Evolutionary conservation across 108 stramenopile genomes (phyloP).

Genomic region (Fragilariopsis cylindrus): DNA sequence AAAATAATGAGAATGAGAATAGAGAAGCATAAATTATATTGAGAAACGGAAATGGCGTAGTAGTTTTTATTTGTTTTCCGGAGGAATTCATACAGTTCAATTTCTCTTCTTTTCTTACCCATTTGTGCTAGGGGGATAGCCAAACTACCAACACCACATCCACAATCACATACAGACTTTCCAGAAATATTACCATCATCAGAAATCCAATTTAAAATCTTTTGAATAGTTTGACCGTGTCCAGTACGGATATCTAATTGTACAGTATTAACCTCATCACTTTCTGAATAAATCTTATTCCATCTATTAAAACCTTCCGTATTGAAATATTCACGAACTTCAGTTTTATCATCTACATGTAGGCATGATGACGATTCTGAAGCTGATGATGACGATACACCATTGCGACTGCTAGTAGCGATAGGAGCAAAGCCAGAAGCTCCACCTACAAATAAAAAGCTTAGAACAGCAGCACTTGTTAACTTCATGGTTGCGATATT

Average conservation of each 20-base stretch:
- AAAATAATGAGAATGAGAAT: background rate
- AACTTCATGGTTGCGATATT: constrained; percentile 20
- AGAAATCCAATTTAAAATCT: constrained; percentile 91
- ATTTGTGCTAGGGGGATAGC: constrained; percentile 94
- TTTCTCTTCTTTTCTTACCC: constrained; percentile 54
- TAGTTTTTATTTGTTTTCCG: too few species aligned
- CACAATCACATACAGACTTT: constrained; percentile 90
- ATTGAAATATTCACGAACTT: constrained; percentile 97
- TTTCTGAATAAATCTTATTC: constrained; percentile 95
- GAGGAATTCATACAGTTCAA: too few species aligned
- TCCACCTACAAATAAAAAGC: constrained; percentile 18
- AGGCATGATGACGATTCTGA: background rate
- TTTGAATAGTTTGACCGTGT: constrained; percentile 95
- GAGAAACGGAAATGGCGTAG: too few species aligned
- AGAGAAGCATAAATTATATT: too few species aligned
- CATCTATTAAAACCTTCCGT: constrained; percentile 97
- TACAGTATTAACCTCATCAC: constrained; percentile 93
- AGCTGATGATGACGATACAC: background rate
- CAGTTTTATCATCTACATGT: constrained; percentile 89
- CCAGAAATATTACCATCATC: constrained; percentile 84
- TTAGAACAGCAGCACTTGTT: constrained; percentile 8
- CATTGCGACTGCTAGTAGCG: background rate
- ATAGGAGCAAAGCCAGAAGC: constrained; percentile 34
- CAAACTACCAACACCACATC: constrained; percentile 92
- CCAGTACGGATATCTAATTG: constrained; percentile 95